Evolutionary conservation across 2,329 filamentous ascomycete genomes (phyloP), one percentile per base, ranked within the genome.

Genomic region (Ceratocystis eucalypticola): DNA sequence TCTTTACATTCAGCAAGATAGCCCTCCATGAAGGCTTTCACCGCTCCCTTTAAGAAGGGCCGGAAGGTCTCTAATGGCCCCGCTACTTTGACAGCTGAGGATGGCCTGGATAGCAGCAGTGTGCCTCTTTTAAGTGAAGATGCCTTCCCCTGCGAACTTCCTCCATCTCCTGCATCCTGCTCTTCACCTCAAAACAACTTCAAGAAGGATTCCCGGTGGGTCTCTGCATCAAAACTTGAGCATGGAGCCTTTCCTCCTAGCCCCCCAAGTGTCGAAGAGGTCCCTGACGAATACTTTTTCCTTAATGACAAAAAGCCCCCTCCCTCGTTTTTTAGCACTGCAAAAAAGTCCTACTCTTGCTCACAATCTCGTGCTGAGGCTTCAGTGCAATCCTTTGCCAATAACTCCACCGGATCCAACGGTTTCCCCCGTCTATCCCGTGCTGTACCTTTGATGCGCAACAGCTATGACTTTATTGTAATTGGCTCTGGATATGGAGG

Each of bases 401-500:
- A 68, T 63, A 64, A 57, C 57, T 62, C 64, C 4, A 64, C 64
- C 7, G 66, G 66, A 12, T 46, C 33, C 57, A 62, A 63, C 20
- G 66, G 64, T 5, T 33, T 59, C 17, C 66, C 66, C 45, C 78
- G 82, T 1, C 80, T 86, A 67, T 82, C 82, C 25, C 80, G 78
- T 67, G 79, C 82, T 0, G 78, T 86, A 12, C 80, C 85, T 71
- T 74, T 84, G 30, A 80, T 87, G 72, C 77, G 80, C 30, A 75
- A 76, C 66, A 75, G 75, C 5, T 88, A 89, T 70, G 86, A 88
- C 74, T 82, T 82, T 48, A 80, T 89, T 10, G 83, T 88, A 37
- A 82, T 88, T 67, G 86, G 86, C 1, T 87, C 84, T 8, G 86
- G 86, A 0, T 89, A 88, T 72, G 86, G 86, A 28, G 85, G 84